Evolutionary conservation across 176 grass and related monocot species (phyloP).

Genomic region (Metroxylon sagu): DNA sequence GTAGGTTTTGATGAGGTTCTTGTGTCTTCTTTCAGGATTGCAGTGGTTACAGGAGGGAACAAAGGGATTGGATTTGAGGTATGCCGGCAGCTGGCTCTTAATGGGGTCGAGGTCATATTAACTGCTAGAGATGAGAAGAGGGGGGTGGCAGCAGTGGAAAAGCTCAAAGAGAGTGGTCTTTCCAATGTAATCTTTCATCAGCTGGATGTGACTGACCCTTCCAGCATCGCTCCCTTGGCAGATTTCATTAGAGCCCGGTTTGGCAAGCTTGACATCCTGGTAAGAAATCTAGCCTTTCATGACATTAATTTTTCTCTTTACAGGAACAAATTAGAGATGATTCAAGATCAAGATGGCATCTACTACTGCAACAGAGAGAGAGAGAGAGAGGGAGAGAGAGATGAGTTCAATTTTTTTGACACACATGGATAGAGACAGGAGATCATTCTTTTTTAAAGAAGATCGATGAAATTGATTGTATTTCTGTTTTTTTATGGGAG

Average conservation of each 20-base stretch:
- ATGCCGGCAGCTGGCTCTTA: slow-evolving; percentile 37
- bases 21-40: slow-evolving; percentile 24
- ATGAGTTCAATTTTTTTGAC: no score
- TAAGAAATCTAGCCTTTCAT: slow-evolving; percentile 10
- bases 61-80: slow-evolving; percentile 55
- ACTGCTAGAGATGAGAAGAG: slow-evolving; percentile 57
- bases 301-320: no score
- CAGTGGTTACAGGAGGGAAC: slow-evolving; percentile 65
- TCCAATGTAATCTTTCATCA: slow-evolving; percentile 51
- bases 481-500: no score
- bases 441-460: no score
- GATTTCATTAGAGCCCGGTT: slow-evolving; percentile 27
- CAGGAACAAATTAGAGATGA: no score
- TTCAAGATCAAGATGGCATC: no score
- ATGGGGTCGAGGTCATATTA: slow-evolving; percentile 42
- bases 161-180: slow-evolving; percentile 21
- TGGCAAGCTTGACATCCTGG: slow-evolving; percentile 63
- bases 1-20: not conserved
- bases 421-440: no score
- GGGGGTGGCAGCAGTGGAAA: slow-evolving; percentile 29
- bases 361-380: no score
- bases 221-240: slow-evolving; percentile 27
- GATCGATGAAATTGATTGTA: no score
- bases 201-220: slow-evolving; percentile 38
- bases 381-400: no score